These are phyloP conservation scores for Ambrosia trifida DNA, from an alignment of 129 eudicot species.

Conservation along the genomic window DNA sequence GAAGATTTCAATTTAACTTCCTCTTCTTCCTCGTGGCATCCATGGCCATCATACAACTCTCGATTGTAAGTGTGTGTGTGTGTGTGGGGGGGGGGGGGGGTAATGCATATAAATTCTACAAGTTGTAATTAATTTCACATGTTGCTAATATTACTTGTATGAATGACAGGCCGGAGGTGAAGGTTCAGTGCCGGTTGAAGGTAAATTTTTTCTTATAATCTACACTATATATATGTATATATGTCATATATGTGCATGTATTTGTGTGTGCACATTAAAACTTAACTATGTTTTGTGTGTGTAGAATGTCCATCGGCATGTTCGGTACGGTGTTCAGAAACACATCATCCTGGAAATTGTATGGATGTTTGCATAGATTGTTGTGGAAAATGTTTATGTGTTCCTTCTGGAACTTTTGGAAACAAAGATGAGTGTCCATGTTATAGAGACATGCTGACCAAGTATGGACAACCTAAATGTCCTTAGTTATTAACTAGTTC, in stretches of 20 bases:
- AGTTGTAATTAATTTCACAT: neutral
- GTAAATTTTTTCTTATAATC: neutral
- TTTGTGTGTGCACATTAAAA: neutral
- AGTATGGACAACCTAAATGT: conserved; percentile 23
- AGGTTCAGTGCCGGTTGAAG: conserved; percentile 20
- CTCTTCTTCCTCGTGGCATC: conserved; percentile 22
- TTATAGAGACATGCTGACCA: conserved; percentile 26
- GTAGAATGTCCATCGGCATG: conserved; percentile 30
- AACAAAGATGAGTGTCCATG: conserved; percentile 36
- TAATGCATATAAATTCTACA: neutral
- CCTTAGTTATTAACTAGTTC: conserved; percentile 14
- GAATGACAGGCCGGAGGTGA: conserved; percentile 19
- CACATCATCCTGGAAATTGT: conserved; percentile 18
- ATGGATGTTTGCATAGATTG: conserved; percentile 35
- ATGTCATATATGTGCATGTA: neutral
- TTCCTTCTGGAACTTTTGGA: conserved; percentile 31
- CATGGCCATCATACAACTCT: conserved; percentile 19
- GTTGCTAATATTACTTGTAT: neutral
- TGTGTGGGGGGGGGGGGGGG: too few species aligned
- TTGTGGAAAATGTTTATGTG: conserved; percentile 32
- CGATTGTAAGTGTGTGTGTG: conserved; percentile 12
- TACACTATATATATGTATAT: neutral
- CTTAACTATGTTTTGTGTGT: neutral
- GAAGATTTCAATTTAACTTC: conserved; percentile 1
- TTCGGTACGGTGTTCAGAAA: conserved; percentile 27